Base-by-base conservation (phyloP, 129 eudicot species). In the Pseudognaphalium luteoalbum region DNA sequence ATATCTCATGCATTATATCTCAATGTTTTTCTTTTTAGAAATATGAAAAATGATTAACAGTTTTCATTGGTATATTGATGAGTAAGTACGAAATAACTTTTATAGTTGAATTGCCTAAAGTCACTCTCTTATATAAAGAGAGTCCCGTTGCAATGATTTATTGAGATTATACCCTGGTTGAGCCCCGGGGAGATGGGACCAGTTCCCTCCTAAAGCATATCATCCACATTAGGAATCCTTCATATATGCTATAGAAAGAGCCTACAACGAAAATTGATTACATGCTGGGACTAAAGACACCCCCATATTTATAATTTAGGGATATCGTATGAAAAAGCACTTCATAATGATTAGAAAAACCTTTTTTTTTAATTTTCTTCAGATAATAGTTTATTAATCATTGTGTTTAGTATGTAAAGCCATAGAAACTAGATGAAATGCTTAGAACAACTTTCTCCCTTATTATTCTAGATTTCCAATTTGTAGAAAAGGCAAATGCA, bases 141-240 rank as follows among this genome's bases (percentile, higher is more conserved):
- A 19, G 29, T 19, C 62, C 62, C 7, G 14, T 57, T 57, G 11
- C 52, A 57, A 57, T 71, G 57, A 78, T 44, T 50, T 44, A n/a
- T 56, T 68, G 81, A 67, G 56, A 54, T 54, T 76, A n/a, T 34
- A 8, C 68, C 21, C 64, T 50, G 64, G 21, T 47, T 65, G 50
- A 63, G 42, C 16, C 30, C 28, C 1, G 3, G 32, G 72, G 72
- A 64, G 72, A 64, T 75, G 79, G 71, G 65, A 14, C 35, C 54
- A 30, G 20, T 64, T 50, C 28, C 16, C 71, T 64, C 51, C 9
- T 21, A 29, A n/a, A 19, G n/a, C 42, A 44, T 63, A 65, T 62
- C 47, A 54, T 51, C 17, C 39, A 58, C 57, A 58, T 76, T 32
- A 21, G 6, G 6, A 22, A 7, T 34, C 37, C 59, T 37, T 54